Conservation (phyloP, 163 green algal genomes). For the Picocystis sp. region DNA sequence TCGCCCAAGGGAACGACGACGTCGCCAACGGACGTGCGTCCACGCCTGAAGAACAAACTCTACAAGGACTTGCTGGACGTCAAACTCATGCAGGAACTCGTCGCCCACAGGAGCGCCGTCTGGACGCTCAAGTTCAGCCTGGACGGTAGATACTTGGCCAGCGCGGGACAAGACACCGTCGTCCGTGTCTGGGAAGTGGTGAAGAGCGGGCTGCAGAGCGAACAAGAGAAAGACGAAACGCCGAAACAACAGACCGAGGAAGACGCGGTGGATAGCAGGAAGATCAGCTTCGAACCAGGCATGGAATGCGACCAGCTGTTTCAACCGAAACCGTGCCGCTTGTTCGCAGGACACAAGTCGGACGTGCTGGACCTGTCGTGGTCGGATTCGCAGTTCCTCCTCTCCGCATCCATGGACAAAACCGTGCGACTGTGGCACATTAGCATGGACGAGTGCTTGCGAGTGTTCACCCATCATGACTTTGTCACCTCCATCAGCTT, state of each 20-base stretch:
- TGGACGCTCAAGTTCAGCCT: slow-evolving; percentile 35
- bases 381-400: slow-evolving; percentile 53
- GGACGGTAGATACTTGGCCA: slow-evolving; percentile 36
- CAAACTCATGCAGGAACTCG: slow-evolving; percentile 23
- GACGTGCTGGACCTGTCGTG: slow-evolving; percentile 85
- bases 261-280: not conserved
- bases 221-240: not conserved
- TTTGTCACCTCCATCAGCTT: slow-evolving; percentile 55
- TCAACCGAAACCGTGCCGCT: slow-evolving; percentile 14
- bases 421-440: slow-evolving; percentile 83
- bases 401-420: slow-evolving; percentile 71
- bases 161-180: slow-evolving; percentile 62
- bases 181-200: slow-evolving; percentile 71
- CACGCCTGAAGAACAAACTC: too few relatives aligned
- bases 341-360: slow-evolving; percentile 42
- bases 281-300: not conserved
- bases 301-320: slow-evolving; percentile 17
- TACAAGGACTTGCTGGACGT: not conserved
- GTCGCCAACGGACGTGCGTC: too few relatives aligned
- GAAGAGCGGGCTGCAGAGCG: slow-evolving; percentile 3
- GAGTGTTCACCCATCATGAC: slow-evolving; percentile 38
- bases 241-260: not conserved
- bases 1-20: too few relatives aligned
- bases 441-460: slow-evolving; percentile 58
- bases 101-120: slow-evolving; percentile 39